These are phyloP conservation scores for Microbotryum lychnidis-dioicae DNA, from an alignment of 1,284 basidiomycete species.

Conservation along the genomic window DNA sequence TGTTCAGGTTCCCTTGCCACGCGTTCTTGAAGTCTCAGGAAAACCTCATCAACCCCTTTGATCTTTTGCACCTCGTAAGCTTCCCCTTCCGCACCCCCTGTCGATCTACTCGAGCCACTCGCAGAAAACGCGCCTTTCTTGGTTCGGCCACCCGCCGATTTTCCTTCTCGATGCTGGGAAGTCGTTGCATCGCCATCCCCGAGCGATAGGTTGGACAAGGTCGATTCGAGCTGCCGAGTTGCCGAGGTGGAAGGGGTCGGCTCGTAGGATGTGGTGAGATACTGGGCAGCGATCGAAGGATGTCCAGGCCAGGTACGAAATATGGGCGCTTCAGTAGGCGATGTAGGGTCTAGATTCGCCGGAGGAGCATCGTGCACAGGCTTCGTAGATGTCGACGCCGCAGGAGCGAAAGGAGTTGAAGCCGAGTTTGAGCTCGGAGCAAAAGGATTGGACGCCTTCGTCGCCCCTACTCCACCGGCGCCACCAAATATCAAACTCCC, in stretches of 20 bases:
- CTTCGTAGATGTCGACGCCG: background rate
- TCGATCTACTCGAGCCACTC: background rate
- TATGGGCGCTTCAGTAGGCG: background rate
- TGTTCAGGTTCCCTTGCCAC: slow-evolving; percentile 61
- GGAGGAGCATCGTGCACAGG: background rate
- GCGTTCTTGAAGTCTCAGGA: slow-evolving; percentile 66
- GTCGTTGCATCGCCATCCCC: background rate
- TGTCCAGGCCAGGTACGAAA: background rate
- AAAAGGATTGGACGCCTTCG: slow-evolving; percentile 18
- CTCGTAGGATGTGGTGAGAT: slow-evolving; percentile 32
- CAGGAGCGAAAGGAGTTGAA: slow-evolving; percentile 1
- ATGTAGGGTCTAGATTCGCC: background rate
- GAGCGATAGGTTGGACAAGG: background rate
- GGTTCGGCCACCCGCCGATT: slow-evolving; percentile 16
- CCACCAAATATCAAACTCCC: slow-evolving; percentile 29
- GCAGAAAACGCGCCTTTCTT: slow-evolving; percentile 12
- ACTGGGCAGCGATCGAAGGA: slow-evolving; percentile 8
- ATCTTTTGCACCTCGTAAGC: slow-evolving; percentile 60
- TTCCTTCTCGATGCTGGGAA: slow-evolving; percentile 5
- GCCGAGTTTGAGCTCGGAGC: background rate
- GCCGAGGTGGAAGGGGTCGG: slow-evolving; percentile 10
- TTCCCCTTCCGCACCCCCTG: slow-evolving; percentile 42
- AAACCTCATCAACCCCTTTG: slow-evolving; percentile 61
- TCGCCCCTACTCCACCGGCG: background rate
- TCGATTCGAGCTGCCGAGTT: slow-evolving; percentile 3